Evolutionary conservation across 2,329 filamentous ascomycete genomes (phyloP).

Genomic region (Immersiporthe knoxdaviesiana): DNA sequence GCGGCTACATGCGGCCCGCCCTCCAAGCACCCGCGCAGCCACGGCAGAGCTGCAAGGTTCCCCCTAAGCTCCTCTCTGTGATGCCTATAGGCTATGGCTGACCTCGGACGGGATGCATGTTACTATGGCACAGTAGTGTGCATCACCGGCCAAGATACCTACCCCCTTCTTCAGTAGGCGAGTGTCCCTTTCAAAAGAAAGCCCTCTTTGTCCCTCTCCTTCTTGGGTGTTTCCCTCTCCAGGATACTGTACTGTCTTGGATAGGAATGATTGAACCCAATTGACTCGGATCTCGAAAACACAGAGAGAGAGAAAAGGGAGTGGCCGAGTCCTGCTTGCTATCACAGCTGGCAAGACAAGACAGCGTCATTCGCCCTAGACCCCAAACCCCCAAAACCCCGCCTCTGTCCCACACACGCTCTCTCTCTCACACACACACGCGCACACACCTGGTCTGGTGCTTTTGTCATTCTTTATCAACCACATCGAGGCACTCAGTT

Average conservation of each 20-base stretch:
- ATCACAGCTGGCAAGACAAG: neutral
- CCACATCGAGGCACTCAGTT: neutral
- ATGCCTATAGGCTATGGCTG: neutral
- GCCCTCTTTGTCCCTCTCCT: neutral
- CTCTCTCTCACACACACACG: neutral
- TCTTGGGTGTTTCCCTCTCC: no score
- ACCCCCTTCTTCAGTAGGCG: neutral
- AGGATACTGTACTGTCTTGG: neutral
- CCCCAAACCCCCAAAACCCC: neutral
- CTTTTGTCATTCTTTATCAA: neutral
- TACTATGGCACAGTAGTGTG: neutral
- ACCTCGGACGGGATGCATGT: neutral
- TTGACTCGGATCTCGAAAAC: neutral
- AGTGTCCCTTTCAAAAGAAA: neutral
- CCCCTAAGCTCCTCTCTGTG: neutral
- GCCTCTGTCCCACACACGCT: no score
- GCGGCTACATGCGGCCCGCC: slow-evolving; percentile 7
- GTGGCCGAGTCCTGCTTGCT: neutral
- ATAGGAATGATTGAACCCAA: neutral
- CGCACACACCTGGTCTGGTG: neutral
- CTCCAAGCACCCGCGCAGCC: neutral
- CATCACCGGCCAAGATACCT: neutral
- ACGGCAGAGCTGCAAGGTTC: neutral
- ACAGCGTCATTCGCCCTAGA: neutral
- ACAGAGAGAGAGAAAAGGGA: neutral